Percentiles rank a stretch among this genome's conserved stretches.
Evolutionary conservation across 2,329 filamentous ascomycete genomes (phyloP).

Genomic region (Botrytis fabae): DNA sequence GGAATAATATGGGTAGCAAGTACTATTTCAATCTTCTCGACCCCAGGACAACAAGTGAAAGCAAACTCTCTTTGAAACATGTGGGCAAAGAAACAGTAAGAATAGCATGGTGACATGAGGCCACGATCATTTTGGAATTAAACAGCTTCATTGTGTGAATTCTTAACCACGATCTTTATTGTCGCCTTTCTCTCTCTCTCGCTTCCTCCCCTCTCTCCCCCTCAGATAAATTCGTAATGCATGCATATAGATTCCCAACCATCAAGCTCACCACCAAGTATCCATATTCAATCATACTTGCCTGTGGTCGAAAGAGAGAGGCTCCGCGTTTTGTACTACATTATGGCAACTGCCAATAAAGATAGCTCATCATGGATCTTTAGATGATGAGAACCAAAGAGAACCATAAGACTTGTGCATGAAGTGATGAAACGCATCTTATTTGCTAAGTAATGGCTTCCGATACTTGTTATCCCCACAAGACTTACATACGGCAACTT

Average conservation of each 20-base stretch:
- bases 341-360: conserved; percentile 10
- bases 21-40: not conserved
- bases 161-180: not conserved
- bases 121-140: not conserved
- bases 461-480: not conserved
- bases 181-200: not conserved
- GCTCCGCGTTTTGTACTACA: not conserved
- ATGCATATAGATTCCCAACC: not conserved
- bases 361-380: not conserved
- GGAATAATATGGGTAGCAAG: not conserved
- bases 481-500: not conserved
- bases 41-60: too few species aligned
- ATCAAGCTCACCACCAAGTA: not conserved
- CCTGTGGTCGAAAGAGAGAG: not conserved
- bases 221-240: not conserved
- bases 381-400: not conserved
- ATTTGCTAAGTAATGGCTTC: not conserved
- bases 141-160: not conserved
- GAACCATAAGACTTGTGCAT: not conserved
- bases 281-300: not conserved
- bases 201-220: too few species aligned
- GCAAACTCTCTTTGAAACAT: not conserved
- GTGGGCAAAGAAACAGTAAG: not conserved
- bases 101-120: not conserved
- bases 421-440: not conserved